These are phyloP conservation scores for Sistotremastrum niveocremeum DNA, from an alignment of 768 basidiomycete species.

Conservation along the genomic window DNA sequence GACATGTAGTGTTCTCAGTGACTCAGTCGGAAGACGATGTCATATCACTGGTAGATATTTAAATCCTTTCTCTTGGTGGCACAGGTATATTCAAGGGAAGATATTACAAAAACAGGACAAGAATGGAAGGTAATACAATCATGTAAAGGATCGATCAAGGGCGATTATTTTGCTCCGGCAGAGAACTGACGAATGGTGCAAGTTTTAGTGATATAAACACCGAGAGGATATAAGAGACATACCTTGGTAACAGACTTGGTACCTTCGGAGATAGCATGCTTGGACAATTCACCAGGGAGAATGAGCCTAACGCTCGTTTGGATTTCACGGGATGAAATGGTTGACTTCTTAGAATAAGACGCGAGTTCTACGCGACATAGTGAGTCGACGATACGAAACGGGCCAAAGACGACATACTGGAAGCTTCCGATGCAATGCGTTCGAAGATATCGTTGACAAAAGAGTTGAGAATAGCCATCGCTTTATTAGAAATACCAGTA, in stretches of 20 bases:
- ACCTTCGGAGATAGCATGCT: constrained; percentile 97
- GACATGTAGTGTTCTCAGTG: too few relatives aligned
- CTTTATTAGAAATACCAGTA: constrained; percentile 97
- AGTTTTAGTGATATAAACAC: too few relatives aligned
- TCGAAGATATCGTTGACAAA: constrained; percentile 95
- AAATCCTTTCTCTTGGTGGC: too few relatives aligned
- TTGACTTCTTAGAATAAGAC: constrained; percentile 97
- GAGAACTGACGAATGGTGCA: too few relatives aligned
- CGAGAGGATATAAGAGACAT: too few relatives aligned
- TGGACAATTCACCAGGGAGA: constrained; percentile 93
- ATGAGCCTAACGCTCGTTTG: constrained; percentile 93
- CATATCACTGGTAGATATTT: too few relatives aligned
- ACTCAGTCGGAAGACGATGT: too few relatives aligned
- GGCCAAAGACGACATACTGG: constrained; percentile 38
- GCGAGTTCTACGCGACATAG: constrained; percentile 56
- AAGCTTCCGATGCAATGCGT: constrained; percentile 80
- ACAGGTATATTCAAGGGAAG: too few relatives aligned
- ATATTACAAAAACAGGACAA: too few relatives aligned
- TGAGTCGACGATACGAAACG: neutral
- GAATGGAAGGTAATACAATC: too few relatives aligned
- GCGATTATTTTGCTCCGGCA: too few relatives aligned
- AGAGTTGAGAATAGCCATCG: constrained; percentile 83
- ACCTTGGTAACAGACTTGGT: constrained; percentile 61
- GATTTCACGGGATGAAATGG: constrained; percentile 96
- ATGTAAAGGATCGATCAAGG: too few relatives aligned